Base-by-base conservation (phyloP, 805 yeast species). In the Vanderwaltozyma yarrowii region DNA sequence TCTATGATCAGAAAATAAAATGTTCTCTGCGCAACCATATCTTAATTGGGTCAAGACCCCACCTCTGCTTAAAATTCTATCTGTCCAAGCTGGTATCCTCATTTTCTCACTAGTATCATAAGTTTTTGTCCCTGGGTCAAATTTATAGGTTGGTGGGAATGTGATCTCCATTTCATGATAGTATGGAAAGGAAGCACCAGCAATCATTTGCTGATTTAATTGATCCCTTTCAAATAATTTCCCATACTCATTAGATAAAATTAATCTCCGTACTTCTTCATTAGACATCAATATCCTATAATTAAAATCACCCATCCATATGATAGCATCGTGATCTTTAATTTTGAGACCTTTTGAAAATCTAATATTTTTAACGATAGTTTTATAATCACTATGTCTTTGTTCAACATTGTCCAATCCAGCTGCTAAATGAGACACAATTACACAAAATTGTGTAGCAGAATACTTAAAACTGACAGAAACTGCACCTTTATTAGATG, bases 61-160 rank as follows among this genome's bases (percentile, higher is more conserved):
- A 13, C 82, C 78, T 19, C 81, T 65, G 51, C 76, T 78, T 34
- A 88, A 60, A 24, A 89, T 78, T 40, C 98, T 65, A 62, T 92
- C 99, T 3, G 97, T 88, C 98, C 98, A 92, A 0, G 98, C 94
- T 1, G 98, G 99, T 11, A 84, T 78, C 44, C 99, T 73, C 59
- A 78, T 79, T 60, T 92, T 92, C 51, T 89, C 97, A 30, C 94
- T 79, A 0, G 94, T 73, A 57, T 92, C 99, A 56, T 88, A 92
- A 2, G 54, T 61, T 33, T 72, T 74, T 0, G 94, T 80, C 4
- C 94, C 94, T 35, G 84, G 81, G 55, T 92, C 95, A 57, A 80
- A 92, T 56, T 92, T 92, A 62, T 92, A 92, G 0, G 99, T 92
- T 5, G 99, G 99, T 7, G 80, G 71, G 51, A 92, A 89, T 15